Evolutionary conservation across 1,139 yeast species (phyloP), one percentile per base, ranked within the genome.

Genomic region (Protomyces inundatus): DNA sequence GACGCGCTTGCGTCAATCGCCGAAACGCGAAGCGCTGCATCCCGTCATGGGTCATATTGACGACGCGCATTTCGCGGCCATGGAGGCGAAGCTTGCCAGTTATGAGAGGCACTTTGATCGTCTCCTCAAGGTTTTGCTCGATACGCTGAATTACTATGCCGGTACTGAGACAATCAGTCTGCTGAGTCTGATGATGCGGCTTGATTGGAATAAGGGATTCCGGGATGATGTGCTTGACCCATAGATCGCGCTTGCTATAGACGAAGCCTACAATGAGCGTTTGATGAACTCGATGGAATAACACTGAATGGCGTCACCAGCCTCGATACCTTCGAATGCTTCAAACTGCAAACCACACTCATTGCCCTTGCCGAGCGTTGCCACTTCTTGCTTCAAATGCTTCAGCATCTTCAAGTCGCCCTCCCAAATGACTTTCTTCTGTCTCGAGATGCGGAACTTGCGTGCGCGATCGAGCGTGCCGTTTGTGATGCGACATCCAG

Each of bases 331-430:
- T 50, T 84, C 85, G 86, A 91, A 90, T 36, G 73, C 74, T 1
- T 82, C 85, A 70, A 93, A 85, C 0, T 90, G 77, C 51, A 93
- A 73, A 61, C 98, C 98, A 78, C 98, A 93, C 70, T 93, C 98
- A 51, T 82, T 82, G 37, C 96, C 97, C 76, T 89, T 90, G 66
- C 84, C 84, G 6, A 88, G 88, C 70, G 88, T 95, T 0, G 77
- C 71, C 3, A 87, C 88, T 70, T 88, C 96, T 60, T 89, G 93
- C 73, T 90, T 90, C 65, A 84, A 86, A 68, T 88, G 90, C 75
- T 89, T 90, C 75, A 93, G 80, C 3, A 95, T 84, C 1, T 86
- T 82, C 30, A 93, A 75, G 10, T 79, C 78, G 3, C 98, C 98
- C 61, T 81, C 81, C 74, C 78, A 89, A 1, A 93, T 76, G 6